Evolutionary conservation across 2,329 filamentous ascomycete genomes (phyloP).

Genomic region (Phaeosphaeria sp.): DNA sequence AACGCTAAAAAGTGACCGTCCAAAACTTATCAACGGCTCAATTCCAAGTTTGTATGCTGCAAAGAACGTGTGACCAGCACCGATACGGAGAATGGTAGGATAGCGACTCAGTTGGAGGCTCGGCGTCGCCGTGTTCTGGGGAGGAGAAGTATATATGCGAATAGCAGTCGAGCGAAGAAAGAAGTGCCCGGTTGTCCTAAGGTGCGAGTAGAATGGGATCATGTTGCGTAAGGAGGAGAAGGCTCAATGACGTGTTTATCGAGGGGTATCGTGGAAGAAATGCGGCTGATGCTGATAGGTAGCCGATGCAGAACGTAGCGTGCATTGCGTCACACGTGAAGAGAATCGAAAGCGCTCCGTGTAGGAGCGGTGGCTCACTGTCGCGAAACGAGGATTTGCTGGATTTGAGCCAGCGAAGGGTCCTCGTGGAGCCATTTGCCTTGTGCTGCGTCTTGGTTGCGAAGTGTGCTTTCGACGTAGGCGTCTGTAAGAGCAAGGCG

Average conservation of each 20-base stretch:
- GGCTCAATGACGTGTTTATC: conserved; percentile 13
- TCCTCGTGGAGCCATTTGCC: conserved; percentile 69
- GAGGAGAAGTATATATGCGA: background rate
- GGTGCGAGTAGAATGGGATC: background rate
- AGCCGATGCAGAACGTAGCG: background rate
- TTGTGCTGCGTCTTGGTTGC: conserved; percentile 61
- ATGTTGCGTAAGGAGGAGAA: conserved; percentile 1
- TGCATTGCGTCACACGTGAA: conserved; percentile 7
- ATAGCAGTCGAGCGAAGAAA: background rate
- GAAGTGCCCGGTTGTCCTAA: background rate
- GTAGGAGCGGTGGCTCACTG: conserved; percentile 22
- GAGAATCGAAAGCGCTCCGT: conserved; percentile 1
- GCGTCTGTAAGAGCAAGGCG: conserved; percentile 64
- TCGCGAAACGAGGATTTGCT: conserved; percentile 44
- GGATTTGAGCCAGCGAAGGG: conserved; percentile 61
- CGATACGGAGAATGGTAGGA: background rate
- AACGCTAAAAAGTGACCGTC: conserved; percentile 21
- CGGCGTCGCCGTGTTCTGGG: conserved; percentile 3
- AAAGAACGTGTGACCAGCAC: conserved; percentile 22
- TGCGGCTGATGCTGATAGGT: conserved; percentile 16
- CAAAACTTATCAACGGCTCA: conserved; percentile 3
- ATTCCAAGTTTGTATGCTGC: conserved; percentile 13
- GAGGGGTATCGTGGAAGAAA: conserved; percentile 27
- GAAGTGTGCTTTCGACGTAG: conserved; percentile 62
- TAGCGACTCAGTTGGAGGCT: background rate